These are phyloP conservation scores for Annulohypoxylon nitens DNA, from an alignment of 495 filamentous ascomycete species.

Conservation along the genomic window DNA sequence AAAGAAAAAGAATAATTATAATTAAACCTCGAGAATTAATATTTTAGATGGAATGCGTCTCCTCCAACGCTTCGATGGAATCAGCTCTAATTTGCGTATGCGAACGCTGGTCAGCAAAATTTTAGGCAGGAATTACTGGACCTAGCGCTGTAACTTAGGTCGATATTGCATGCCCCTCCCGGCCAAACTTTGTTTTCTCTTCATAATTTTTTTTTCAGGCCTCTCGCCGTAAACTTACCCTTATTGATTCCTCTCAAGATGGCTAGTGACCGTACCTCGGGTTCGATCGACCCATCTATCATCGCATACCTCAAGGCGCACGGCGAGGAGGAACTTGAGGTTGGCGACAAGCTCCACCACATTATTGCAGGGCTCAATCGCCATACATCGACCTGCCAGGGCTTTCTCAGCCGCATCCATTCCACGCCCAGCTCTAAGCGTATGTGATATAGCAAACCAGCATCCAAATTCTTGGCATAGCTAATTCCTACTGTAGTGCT, in stretches of 20 bases:
- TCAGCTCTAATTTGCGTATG: no score
- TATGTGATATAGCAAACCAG: slow-evolving; percentile 60
- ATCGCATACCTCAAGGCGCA: slow-evolving; percentile 90
- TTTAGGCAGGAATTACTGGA: slow-evolving; percentile 8
- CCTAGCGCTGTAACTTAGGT: not conserved
- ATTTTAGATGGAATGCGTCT: no score
- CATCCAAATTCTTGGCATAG: slow-evolving; percentile 6
- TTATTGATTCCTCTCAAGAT: slow-evolving; percentile 35
- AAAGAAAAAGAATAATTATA: no score
- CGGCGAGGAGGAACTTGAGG: slow-evolving; percentile 85
- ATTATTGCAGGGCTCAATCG: slow-evolving; percentile 81
- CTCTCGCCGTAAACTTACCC: not conserved
- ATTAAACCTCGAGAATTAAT: no score
- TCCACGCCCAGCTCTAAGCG: slow-evolving; percentile 83
- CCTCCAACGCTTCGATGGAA: no score
- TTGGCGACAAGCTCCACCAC: slow-evolving; percentile 86
- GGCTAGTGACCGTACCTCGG: slow-evolving; percentile 44
- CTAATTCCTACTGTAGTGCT: slow-evolving; percentile 49
- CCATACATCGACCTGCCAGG: slow-evolving; percentile 74
- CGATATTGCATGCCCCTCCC: slow-evolving; percentile 2
- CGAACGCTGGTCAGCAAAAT: not conserved
- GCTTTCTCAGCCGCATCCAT: slow-evolving; percentile 88
- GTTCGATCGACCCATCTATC: slow-evolving; percentile 81
- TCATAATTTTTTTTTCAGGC: not conserved
- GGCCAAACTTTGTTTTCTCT: slow-evolving; percentile 25